phyloP scores from a whole-genome alignment of 2,329 filamentous ascomycete species.

The Colletotrichum liaoningense region DNA sequence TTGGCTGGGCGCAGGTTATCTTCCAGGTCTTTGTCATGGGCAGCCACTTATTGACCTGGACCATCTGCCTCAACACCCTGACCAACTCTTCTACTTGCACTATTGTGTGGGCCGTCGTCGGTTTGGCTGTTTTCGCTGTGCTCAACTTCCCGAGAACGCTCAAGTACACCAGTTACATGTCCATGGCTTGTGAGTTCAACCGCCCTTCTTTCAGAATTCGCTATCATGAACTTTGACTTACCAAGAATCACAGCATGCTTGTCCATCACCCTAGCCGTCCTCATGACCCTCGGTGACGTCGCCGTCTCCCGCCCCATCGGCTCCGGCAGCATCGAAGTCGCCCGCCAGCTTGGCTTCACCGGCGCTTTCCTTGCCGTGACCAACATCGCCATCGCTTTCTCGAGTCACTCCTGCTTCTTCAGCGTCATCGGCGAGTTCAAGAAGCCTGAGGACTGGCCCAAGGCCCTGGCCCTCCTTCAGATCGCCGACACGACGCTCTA shows the following conservation, averaged over 20 bases:
- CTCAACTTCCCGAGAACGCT: constrained; percentile 72
- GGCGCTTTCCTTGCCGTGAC: constrained; percentile 67
- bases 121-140: constrained; percentile 67
- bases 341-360: constrained; percentile 56
- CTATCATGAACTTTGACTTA: not conserved
- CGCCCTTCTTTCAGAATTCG: not conserved
- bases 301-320: constrained; percentile 57
- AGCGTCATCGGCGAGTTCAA: constrained; percentile 73
- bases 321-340: constrained; percentile 45
- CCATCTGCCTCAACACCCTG: constrained; percentile 74
- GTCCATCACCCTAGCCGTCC: constrained; percentile 71
- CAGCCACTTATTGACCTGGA: constrained; percentile 76
- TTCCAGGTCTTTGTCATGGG: constrained; percentile 77
- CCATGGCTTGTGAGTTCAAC: constrained; percentile 59
- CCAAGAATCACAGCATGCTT: constrained; percentile 55
- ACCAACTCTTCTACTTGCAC: constrained; percentile 71
- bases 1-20: constrained; percentile 68
- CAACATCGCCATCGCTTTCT: constrained; percentile 76
- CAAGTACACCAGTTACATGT: constrained; percentile 71
- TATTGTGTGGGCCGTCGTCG: constrained; percentile 72
- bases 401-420: constrained; percentile 76
- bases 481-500: constrained; percentile 71
- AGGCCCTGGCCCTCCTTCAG: constrained; percentile 61
- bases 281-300: constrained; percentile 73
- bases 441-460: constrained; percentile 69